Percentiles rank a stretch among this genome's conserved stretches.
Conservation (phyloP, 495 filamentous ascomycete species). For the Choiromyces venosus region DNA sequence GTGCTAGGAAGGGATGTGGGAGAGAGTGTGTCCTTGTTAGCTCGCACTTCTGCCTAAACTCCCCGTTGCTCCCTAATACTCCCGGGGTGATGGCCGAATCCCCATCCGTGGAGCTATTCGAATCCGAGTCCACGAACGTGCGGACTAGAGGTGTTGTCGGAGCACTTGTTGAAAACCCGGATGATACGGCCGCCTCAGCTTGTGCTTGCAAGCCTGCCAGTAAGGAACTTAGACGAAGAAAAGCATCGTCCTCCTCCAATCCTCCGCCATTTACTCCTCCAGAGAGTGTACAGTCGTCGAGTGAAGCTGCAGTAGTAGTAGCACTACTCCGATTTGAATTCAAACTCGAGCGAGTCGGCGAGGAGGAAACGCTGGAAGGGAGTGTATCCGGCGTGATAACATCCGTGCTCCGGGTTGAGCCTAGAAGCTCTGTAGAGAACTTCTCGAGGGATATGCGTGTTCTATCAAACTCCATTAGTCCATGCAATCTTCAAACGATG, state of each 20-base stretch:
- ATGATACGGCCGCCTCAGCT: conserved; percentile 38
- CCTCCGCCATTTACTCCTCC: conserved; percentile 10
- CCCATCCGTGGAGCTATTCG: neutral
- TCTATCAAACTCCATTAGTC: neutral
- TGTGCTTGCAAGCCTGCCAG: conserved; percentile 40
- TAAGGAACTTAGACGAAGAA: conserved; percentile 37
- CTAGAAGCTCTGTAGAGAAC: neutral
- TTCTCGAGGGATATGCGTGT: conserved; percentile 2
- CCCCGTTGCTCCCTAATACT: neutral
- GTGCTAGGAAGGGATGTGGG: neutral
- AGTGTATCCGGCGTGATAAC: conserved; percentile 36
- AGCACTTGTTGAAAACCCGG: conserved; percentile 4
- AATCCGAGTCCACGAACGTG: conserved; percentile 11
- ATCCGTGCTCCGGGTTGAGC: conserved; percentile 16
- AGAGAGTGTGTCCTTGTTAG: neutral
- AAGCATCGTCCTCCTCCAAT: conserved; percentile 36
- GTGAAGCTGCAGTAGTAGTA: neutral
- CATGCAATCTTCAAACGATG: neutral
- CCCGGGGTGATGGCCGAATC: neutral
- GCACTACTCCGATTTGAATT: neutral
- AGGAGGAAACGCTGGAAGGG: conserved; percentile 12
- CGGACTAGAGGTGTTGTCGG: conserved; percentile 21
- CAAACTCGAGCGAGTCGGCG: neutral
- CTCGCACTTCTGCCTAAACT: neutral
- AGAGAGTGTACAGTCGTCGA: neutral